A percentile compares a stretch with the other conserved stretches of the same genome.
Conservation (phyloP, 1,284 basidiomycete species). For the Boletus hoseneyae region DNA sequence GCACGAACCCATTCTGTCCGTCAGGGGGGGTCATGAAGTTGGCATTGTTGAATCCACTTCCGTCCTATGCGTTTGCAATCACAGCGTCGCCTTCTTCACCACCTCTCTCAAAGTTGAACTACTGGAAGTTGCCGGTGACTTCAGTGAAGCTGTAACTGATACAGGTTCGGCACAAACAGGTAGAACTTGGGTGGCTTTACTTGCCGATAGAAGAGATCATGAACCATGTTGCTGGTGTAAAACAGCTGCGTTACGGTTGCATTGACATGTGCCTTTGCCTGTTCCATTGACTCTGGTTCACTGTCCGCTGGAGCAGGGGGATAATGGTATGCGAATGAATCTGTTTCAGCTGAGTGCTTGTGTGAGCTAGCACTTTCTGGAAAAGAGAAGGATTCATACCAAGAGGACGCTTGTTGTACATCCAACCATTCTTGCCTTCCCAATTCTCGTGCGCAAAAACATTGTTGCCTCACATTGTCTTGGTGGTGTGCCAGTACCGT, state of each 20-base stretch:
- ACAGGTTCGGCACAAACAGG: conserved; percentile 10
- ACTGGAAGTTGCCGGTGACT: conserved; percentile 93
- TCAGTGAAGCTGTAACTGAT: conserved; percentile 86
- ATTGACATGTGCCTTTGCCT: conserved; percentile 82
- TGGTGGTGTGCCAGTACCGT: conserved; percentile 65
- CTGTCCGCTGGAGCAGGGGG: conserved; percentile 49
- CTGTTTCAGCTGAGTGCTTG: conserved; percentile 4
- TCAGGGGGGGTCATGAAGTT: conserved; percentile 83
- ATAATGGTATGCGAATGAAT: conserved; percentile 70
- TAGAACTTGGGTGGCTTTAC: conserved; percentile 14
- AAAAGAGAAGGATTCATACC: conserved; percentile 8
- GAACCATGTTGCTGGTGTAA: conserved; percentile 87
- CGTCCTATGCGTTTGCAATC: conserved; percentile 93
- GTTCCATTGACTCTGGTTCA: conserved; percentile 48
- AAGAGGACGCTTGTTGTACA: conserved; percentile 78
- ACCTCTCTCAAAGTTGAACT: conserved; percentile 90
- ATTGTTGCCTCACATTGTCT: conserved; percentile 89
- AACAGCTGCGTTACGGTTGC: conserved; percentile 86
- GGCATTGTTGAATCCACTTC: conserved; percentile 87
- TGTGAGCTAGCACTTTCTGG: not conserved
- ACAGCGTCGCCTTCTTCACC: conserved; percentile 87
- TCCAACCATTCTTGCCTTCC: conserved; percentile 76
- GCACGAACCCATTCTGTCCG: conserved; percentile 49
- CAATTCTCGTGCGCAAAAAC: conserved; percentile 89
- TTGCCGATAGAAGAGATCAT: conserved; percentile 70